phyloP scores from a whole-genome alignment of 805 yeast genomes.

The Metschnikowia amazonensis region DNA sequence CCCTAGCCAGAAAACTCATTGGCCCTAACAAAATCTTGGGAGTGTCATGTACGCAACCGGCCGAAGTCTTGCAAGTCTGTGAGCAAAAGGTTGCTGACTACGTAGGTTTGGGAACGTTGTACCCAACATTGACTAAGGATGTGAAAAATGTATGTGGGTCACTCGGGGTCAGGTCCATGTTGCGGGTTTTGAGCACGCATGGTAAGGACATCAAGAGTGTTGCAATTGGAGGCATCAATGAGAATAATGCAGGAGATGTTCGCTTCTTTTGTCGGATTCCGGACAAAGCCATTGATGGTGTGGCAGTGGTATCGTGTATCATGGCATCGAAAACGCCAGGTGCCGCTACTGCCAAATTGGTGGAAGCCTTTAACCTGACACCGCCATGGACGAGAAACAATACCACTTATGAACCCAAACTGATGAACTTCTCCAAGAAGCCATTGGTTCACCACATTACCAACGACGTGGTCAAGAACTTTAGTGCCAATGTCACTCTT shows the following conservation, averaged over 20 bases:
- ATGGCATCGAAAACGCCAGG: slow-evolving; percentile 61
- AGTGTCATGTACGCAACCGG: slow-evolving; percentile 59
- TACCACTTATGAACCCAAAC: background rate
- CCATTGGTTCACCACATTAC: slow-evolving; percentile 88
- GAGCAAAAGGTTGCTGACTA: slow-evolving; percentile 60
- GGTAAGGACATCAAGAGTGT: slow-evolving; percentile 51
- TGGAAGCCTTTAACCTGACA: slow-evolving; percentile 26
- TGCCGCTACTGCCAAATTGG: slow-evolving; percentile 43
- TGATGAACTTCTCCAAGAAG: slow-evolving; percentile 14
- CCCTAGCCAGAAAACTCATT: slow-evolving; percentile 53
- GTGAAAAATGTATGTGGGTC: slow-evolving; percentile 52
- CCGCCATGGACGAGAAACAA: no score
- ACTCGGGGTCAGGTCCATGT: slow-evolving; percentile 54
- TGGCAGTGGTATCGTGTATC: slow-evolving; percentile 83
- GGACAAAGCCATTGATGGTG: slow-evolving; percentile 62
- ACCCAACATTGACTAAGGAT: slow-evolving; percentile 65
- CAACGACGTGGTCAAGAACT: slow-evolving; percentile 81
- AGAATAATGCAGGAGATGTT: slow-evolving; percentile 56
- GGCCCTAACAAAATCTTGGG: slow-evolving; percentile 80
- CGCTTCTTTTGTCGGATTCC: slow-evolving; percentile 46
- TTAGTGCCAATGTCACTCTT: slow-evolving; percentile 81
- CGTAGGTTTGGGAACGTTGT: slow-evolving; percentile 81
- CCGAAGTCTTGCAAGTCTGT: slow-evolving; percentile 53
- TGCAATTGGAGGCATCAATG: slow-evolving; percentile 77
- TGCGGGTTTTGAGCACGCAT: slow-evolving; percentile 39